These are phyloP conservation scores for Xylaria cubensis DNA, from an alignment of 495 filamentous ascomycete species.

Conservation along the genomic window DNA sequence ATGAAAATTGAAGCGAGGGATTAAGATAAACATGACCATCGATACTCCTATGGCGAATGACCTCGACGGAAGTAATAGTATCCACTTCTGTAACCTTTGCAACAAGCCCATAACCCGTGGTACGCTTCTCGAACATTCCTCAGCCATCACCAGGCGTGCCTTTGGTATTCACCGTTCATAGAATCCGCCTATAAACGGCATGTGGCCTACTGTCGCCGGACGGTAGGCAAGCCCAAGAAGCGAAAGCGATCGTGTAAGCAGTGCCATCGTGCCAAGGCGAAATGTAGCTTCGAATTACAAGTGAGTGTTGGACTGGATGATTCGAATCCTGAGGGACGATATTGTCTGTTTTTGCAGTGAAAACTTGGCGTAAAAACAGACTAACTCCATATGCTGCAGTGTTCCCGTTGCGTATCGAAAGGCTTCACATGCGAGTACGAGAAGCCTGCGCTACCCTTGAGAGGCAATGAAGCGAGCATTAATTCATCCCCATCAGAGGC, in stretches of 20 bases:
- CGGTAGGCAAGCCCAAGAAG: slow-evolving; percentile 32
- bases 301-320: slow-evolving; percentile 14
- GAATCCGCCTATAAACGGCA: slow-evolving; percentile 39
- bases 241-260: slow-evolving; percentile 38
- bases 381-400: slow-evolving; percentile 18
- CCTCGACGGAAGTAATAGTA: slow-evolving; percentile 8
- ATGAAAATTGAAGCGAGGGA: not conserved
- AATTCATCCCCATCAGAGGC: not conserved
- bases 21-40: not conserved
- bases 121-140: slow-evolving; percentile 22
- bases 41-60: slow-evolving; percentile 13
- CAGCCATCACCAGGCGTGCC: not conserved
- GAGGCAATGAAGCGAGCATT: not conserved
- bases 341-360: not conserved
- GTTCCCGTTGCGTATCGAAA: slow-evolving; percentile 31
- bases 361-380: not conserved
- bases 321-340: not conserved
- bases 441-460: not conserved
- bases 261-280: slow-evolving; percentile 39
- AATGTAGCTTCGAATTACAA: slow-evolving; percentile 38
- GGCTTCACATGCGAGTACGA: slow-evolving; percentile 35
- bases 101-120: slow-evolving; percentile 37
- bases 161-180: slow-evolving; percentile 12
- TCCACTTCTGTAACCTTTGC: slow-evolving; percentile 34
- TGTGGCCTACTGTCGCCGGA: slow-evolving; percentile 34